Evolutionary conservation across 176 grass and related monocot genomes (phyloP), one percentile per base, ranked within the genome.

Genomic region (Eragrostis nindensis): DNA sequence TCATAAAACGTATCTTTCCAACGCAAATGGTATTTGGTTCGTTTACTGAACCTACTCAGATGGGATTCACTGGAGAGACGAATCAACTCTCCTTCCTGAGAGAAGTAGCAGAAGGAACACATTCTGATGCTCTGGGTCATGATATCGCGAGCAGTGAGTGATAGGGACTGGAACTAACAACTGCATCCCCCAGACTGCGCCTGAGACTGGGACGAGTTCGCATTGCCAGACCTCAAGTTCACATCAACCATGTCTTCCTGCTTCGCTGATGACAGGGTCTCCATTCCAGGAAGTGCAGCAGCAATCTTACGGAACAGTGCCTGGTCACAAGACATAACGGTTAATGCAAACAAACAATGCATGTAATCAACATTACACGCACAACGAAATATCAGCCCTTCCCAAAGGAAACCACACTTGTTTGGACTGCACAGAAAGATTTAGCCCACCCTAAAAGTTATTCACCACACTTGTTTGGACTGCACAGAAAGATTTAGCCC

Each of bases 231-330:
- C 75, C 87, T 95, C 79, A 99, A 80, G 78, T 99, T 99, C 45
- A 99, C 96, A 71, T 99, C 93, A 48, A 99, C 90, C 92, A 99
- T 89, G 69, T 93, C 96, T 76, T 95, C 96, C 72, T 99, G 96
- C 83, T 95, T 99, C 39, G 96, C 83, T 53, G 96, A 91, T 30
- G 92, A 95, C 59, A 99, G 86, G 48, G 88, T 91, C 76, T 99
- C 96, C 96, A 99, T 99, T 57, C 96, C 96, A 18, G 96, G 96
- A 68, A 99, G 83, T 66, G 96, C 92, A 80, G 92, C 93, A 17
- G 96, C 96, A 69, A 99, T 99, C 82, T 99, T 99, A 62, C 96
- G 90, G 77, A 99, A 99, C 44, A 99, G 68, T 18, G 96, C 92
- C 93, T 98, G 88, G 32, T 25, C 62, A 85, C 30, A 60, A 43